phyloP scores from a whole-genome alignment of 176 grass and related monocot genomes.

The Alloteropsis semialata region DNA sequence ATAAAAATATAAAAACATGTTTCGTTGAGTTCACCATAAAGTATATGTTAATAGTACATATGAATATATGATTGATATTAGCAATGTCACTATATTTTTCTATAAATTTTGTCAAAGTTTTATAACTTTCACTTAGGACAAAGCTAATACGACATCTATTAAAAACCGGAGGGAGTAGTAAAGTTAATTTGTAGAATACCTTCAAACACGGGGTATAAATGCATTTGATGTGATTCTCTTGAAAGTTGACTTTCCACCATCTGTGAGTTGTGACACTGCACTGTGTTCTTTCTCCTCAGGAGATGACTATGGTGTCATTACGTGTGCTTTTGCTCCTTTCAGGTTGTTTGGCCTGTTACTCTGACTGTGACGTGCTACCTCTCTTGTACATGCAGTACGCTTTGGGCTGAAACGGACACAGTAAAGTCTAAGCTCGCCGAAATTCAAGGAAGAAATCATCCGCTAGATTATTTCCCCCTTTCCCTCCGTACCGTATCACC shows the following conservation, averaged over 20 bases:
- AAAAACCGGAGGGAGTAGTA: no score
- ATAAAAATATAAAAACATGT: no score
- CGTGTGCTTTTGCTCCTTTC: background rate
- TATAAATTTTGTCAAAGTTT: no score
- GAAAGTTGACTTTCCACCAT: background rate
- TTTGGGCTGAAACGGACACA: background rate
- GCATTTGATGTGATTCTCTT: background rate
- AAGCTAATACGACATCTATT: no score
- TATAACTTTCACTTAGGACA: no score
- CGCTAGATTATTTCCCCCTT: background rate
- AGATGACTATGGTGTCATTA: background rate
- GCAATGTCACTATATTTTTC: no score
- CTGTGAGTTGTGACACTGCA: no score
- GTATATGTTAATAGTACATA: no score
- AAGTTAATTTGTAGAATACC: background rate
- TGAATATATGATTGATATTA: no score
- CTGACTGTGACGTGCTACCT: background rate
- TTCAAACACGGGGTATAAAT: background rate
- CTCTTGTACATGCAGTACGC: background rate
- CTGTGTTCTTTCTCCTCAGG: background rate
- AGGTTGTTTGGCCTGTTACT: background rate
- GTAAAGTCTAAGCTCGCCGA: conserved; percentile 14
- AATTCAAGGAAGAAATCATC: background rate
- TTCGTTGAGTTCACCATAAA: no score
- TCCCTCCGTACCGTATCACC: background rate